A percentile compares a stretch with the other conserved stretches of the same genome.
phyloP scores from a whole-genome alignment of 306 rosid species.

The Aeschynomene evenia region DNA sequence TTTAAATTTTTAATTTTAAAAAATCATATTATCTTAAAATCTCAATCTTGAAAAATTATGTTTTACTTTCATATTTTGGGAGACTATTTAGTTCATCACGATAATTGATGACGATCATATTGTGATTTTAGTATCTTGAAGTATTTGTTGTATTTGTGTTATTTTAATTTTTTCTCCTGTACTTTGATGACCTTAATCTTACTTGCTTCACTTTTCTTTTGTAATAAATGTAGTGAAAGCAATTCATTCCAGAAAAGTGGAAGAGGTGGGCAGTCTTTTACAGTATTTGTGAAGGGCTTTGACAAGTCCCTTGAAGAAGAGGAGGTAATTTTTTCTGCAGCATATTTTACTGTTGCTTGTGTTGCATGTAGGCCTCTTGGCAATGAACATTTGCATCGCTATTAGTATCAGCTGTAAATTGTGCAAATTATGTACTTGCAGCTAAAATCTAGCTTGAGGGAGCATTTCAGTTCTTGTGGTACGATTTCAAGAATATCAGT shows the following conservation, averaged over 20 bases:
- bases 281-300: constrained; percentile 66
- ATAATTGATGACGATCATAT: too few species aligned
- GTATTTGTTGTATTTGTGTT: too few species aligned
- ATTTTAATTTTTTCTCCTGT: background rate
- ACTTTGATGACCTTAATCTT: background rate
- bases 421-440: constrained; percentile 1
- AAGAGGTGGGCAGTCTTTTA: constrained; percentile 35
- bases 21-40: too few species aligned
- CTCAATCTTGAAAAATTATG: too few species aligned
- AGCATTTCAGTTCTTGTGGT: constrained; percentile 66
- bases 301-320: constrained; percentile 64
- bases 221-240: constrained; percentile 31
- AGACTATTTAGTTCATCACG: too few species aligned
- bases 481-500: constrained; percentile 66
- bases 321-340: constrained; percentile 46
- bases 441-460: constrained; percentile 52
- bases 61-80: too few species aligned
- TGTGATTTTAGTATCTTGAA: too few species aligned
- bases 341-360: background rate
- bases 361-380: background rate
- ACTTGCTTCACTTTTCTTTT: background rate
- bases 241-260: constrained; percentile 61
- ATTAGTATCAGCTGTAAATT: background rate
- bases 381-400: background rate
- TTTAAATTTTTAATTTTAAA: too few species aligned